These are phyloP conservation scores for Aspergillus asperescens DNA, from an alignment of 495 filamentous ascomycete species.

Conservation along the genomic window DNA sequence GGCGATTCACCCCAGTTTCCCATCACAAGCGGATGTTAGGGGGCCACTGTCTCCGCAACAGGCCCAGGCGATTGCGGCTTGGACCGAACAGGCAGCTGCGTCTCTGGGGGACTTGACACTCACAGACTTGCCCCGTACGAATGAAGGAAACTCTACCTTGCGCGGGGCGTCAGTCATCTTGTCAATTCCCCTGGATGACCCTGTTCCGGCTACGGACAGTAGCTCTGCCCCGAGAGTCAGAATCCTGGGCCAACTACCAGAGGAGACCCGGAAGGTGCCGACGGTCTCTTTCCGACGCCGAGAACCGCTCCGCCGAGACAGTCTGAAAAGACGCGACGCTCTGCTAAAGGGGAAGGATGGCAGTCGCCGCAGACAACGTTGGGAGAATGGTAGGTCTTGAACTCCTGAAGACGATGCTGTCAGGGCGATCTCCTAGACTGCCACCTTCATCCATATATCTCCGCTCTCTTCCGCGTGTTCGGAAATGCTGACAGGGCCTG, in stretches of 20 bases:
- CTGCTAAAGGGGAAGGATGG: conserved; percentile 89
- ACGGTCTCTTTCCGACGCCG: conserved; percentile 40
- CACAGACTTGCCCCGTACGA: conserved; percentile 25
- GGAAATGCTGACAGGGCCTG: conserved; percentile 14
- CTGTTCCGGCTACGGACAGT: conserved; percentile 15
- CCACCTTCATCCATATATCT: background rate
- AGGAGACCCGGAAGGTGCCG: conserved; percentile 21
- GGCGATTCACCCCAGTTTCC: conserved; percentile 41
- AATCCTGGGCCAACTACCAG: conserved; percentile 11
- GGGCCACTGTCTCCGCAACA: conserved; percentile 40
- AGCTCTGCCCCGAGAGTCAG: conserved; percentile 22
- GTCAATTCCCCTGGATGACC: conserved; percentile 49
- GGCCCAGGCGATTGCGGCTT: conserved; percentile 45
- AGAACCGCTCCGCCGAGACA: conserved; percentile 52
- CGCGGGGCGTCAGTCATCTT: conserved; percentile 40
- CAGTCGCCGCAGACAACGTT: conserved; percentile 77
- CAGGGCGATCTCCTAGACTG: background rate
- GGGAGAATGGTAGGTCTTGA: conserved; percentile 80
- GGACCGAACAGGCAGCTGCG: conserved; percentile 47
- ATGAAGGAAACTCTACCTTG: conserved; percentile 12
- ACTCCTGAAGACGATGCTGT: background rate
- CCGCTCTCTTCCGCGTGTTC: background rate
- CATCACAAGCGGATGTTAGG: conserved; percentile 19
- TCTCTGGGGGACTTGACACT: conserved; percentile 41
- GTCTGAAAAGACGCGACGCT: conserved; percentile 65